Percentiles rank a stretch among this genome's conserved stretches.
Evolutionary conservation across 768 basidiomycete genomes (phyloP).

Genomic region (Candolleomyces efflorescens): DNA sequence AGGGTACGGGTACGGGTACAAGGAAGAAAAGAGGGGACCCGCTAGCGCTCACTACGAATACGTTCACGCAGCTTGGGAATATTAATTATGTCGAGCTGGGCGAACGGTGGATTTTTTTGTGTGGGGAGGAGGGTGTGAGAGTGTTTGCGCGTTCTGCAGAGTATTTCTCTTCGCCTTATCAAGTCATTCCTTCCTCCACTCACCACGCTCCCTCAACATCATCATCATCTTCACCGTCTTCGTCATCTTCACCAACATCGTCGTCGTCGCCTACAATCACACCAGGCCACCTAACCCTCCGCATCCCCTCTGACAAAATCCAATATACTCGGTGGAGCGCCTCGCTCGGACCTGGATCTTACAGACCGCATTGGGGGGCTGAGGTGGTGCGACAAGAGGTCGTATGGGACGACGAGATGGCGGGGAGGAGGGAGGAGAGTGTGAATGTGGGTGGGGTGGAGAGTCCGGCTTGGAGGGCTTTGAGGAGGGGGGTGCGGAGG

Average conservation of each 20-base stretch:
- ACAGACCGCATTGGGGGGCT: conserved; percentile 1
- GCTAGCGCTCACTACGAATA: neutral
- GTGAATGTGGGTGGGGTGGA: neutral
- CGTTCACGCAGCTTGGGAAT: conserved; percentile 24
- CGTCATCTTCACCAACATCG: no score
- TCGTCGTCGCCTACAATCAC: neutral
- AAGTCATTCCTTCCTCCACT: no score
- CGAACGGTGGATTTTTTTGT: conserved; percentile 55
- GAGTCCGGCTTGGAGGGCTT: neutral
- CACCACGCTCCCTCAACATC: no score
- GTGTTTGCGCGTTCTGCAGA: no score
- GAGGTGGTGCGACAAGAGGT: conserved; percentile 9
- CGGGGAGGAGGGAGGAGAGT: conserved; percentile 10
- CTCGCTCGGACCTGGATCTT: neutral
- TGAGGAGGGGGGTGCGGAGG: no score
- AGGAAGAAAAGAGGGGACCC: neutral
- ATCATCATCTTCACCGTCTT: no score
- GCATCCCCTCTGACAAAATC: neutral
- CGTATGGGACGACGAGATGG: conserved; percentile 9
- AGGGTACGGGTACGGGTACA: no score
- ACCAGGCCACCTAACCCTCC: neutral
- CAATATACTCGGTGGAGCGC: conserved; percentile 5
- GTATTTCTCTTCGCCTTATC: no score
- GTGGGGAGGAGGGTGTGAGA: conserved; percentile 42
- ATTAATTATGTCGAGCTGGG: conserved; percentile 68